Base-by-base conservation (phyloP, 2,329 filamentous ascomycete species). In the Pestalotiopsis sp. region DNA sequence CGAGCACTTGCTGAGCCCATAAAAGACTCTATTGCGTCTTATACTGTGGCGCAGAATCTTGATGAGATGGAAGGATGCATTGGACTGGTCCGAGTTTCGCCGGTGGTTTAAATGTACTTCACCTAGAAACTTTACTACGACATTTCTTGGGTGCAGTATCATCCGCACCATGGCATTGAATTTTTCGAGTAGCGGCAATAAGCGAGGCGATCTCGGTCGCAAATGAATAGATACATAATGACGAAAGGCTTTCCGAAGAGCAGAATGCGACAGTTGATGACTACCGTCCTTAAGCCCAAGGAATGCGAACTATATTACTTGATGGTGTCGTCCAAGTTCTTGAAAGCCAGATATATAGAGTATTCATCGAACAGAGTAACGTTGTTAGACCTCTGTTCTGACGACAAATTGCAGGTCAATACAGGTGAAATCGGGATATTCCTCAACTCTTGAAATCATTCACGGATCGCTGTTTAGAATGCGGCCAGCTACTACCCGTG, bases 1-100 rank as follows among this genome's bases (percentile, higher is more conserved):
- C 66, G 93, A 96, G 81, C 90, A 93, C 76, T 81, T 97, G 67
- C 80, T 93, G 38, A 82, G 77, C 68, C 74, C 73, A 52, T 77
- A 71, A 69, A 31, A 59, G 31, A 36, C 7, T 36, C 31, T 36
- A 9, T 36, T 36, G 31, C 31, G 31, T 9, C 7, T 36, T 9
- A 36, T 7, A 36, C 31, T 36, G 31, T 36, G 31, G 6, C 31
- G 31, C 31, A 9, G 9, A 36, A 9, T 36, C 31, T 17, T 52
- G 45, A 52, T 52, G 45, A 52, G 13, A 7, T 36, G 31, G 31
- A 36, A 36, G 2, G 31, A 36, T 36, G 31, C 7, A 36, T 36
- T 9, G 31, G 31, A 49, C 14, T n/a, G 41, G 13, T 49, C 7
- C 41, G 13, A 49, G n/a, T 49, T 49, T 49, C 14, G 13, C 41